Evolutionary conservation across 441 rosid genomes (phyloP).

Genomic region (Euphorbia schlechtendalii): DNA sequence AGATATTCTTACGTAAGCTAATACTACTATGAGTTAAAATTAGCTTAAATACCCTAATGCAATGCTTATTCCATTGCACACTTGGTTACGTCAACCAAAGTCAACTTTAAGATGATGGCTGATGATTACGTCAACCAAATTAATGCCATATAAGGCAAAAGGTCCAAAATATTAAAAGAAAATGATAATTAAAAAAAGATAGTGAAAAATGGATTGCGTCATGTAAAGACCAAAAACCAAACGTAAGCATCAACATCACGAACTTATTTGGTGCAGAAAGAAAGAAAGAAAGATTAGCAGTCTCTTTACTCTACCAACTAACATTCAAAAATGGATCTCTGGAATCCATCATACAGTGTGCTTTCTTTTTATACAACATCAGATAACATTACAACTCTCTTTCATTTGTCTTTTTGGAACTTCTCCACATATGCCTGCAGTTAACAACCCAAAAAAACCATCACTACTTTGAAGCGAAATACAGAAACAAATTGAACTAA

Average conservation of each 20-base stretch:
- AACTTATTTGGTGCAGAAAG: too few species aligned
- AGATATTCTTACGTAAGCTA: too few species aligned
- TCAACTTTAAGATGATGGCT: too few species aligned
- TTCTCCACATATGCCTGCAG: conserved; percentile 74
- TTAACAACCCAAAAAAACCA: conserved; percentile 4
- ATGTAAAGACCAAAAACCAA: neutral
- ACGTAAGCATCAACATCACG: conserved; percentile 11
- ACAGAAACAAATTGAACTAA: neutral
- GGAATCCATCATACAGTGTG: conserved; percentile 12
- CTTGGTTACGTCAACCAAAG: too few species aligned
- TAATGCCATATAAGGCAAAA: too few species aligned
- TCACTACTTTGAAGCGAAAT: too few species aligned
- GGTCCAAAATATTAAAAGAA: too few species aligned
- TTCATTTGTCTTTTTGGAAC: conserved; percentile 46
- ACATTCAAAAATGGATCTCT: conserved; percentile 14
- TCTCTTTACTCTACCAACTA: conserved; percentile 19
- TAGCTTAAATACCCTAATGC: too few species aligned
- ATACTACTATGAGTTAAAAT: too few species aligned
- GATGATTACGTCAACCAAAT: too few species aligned
- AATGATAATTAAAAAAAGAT: too few species aligned
- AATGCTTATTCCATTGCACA: too few species aligned
- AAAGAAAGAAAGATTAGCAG: conserved; percentile 17
- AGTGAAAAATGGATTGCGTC: neutral
- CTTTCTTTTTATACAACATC: conserved; percentile 10
- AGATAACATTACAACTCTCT: conserved; percentile 13